Conservation (phyloP, 371 early-diverging fungal species). For the Mucor indicus region DNA sequence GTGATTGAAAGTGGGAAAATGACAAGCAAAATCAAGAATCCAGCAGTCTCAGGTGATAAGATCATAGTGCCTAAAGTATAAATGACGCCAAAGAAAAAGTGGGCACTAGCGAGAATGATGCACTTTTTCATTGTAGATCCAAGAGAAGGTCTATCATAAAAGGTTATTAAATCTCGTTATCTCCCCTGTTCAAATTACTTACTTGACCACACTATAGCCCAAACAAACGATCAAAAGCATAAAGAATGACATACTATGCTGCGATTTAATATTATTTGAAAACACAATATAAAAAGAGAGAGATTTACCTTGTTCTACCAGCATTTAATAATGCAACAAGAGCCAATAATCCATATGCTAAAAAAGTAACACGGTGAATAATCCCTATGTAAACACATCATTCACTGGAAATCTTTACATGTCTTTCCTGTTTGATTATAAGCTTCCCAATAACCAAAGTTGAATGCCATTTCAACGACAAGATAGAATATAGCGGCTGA, state of each 20-base stretch:
- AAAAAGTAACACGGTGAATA: not conserved
- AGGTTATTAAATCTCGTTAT: not conserved
- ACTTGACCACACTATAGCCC: slow-evolving; percentile 95
- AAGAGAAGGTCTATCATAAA: slow-evolving; percentile 70
- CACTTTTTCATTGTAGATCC: slow-evolving; percentile 90
- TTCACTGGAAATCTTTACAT: slow-evolving; percentile 42
- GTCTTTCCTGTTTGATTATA: slow-evolving; percentile 67
- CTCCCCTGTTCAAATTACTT: slow-evolving; percentile 12
- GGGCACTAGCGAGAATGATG: slow-evolving; percentile 68
- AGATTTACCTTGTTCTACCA: slow-evolving; percentile 68
- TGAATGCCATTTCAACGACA: slow-evolving; percentile 87
- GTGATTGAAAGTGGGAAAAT: slow-evolving; percentile 86
- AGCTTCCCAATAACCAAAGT: slow-evolving; percentile 83
- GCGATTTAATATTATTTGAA: not conserved
- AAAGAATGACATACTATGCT: slow-evolving; percentile 79
- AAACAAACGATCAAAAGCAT: slow-evolving; percentile 92
- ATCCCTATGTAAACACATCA: not conserved
- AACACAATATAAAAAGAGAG: not conserved
- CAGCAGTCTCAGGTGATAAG: slow-evolving; percentile 69
- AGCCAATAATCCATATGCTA: slow-evolving; percentile 58
- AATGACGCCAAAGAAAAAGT: slow-evolving; percentile 87
- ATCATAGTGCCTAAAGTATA: slow-evolving; percentile 84
- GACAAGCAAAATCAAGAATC: slow-evolving; percentile 71
- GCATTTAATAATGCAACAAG: slow-evolving; percentile 82
- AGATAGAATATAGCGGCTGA: slow-evolving; percentile 81